phyloP scores from a whole-genome alignment of 2,329 filamentous ascomycete species.

The Cercospora brassicicola region DNA sequence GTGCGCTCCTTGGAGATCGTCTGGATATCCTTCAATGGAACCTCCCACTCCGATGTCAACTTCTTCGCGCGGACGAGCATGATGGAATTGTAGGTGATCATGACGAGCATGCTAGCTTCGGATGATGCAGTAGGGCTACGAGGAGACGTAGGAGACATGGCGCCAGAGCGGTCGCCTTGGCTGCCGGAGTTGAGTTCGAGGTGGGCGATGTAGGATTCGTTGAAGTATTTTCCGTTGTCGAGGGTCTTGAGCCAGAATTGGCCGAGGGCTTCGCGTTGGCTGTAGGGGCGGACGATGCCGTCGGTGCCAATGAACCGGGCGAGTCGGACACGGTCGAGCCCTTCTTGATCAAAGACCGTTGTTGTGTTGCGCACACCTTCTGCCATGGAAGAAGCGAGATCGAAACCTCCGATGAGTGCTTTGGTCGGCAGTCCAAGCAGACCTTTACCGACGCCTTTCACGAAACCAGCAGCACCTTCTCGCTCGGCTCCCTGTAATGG shows the following conservation, averaged over 20 bases:
- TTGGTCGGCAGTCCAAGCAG: slow-evolving; percentile 93
- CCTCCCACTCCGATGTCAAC: slow-evolving; percentile 90
- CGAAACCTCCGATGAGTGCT: slow-evolving; percentile 92
- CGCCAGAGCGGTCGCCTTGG: slow-evolving; percentile 60
- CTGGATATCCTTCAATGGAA: slow-evolving; percentile 91
- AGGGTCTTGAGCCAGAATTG: slow-evolving; percentile 99
- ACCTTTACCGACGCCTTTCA: slow-evolving; percentile 96
- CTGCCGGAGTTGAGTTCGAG: slow-evolving; percentile 69
- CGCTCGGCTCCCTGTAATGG: slow-evolving; percentile 94
- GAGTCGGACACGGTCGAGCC: slow-evolving; percentile 90
- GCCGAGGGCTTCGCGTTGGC: slow-evolving; percentile 88
- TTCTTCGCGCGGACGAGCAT: slow-evolving; percentile 85
- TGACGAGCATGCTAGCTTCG: slow-evolving; percentile 65
- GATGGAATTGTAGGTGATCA: slow-evolving; percentile 65
- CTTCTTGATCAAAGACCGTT: slow-evolving; percentile 93
- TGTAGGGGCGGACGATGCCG: slow-evolving; percentile 91
- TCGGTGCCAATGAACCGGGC: slow-evolving; percentile 89
- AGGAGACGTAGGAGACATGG: slow-evolving; percentile 14
- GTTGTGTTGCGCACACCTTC: slow-evolving; percentile 98
- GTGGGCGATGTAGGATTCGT: slow-evolving; percentile 95
- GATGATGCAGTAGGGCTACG: slow-evolving; percentile 21
- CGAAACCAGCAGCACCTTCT: slow-evolving; percentile 89
- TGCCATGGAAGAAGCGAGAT: slow-evolving; percentile 93
- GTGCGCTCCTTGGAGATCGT: slow-evolving; percentile 97
- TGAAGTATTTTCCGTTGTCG: slow-evolving; percentile 96